phyloP scores from a whole-genome alignment of 495 filamentous ascomycete genomes.

The Lophium mytilinum region DNA sequence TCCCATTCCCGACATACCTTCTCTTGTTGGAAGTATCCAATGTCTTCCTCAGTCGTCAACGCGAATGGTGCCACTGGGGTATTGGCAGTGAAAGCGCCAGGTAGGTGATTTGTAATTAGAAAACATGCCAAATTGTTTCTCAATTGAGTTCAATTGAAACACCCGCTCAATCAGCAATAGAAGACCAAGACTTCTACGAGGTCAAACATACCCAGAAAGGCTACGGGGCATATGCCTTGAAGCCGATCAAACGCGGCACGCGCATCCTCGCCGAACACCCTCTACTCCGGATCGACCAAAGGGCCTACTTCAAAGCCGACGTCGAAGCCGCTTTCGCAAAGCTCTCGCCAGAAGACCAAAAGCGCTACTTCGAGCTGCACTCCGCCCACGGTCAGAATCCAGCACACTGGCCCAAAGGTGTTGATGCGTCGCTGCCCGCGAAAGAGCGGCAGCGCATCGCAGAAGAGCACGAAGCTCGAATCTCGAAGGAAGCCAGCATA shows the following conservation, averaged over 20 bases:
- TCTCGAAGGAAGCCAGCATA: conserved; percentile 12
- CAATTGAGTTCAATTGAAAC: too few species aligned
- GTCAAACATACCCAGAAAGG: conserved; percentile 20
- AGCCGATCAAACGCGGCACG: conserved; percentile 27
- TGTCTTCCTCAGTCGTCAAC: too few species aligned
- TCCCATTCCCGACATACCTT: too few species aligned
- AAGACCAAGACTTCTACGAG: neutral
- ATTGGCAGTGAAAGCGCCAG: too few species aligned
- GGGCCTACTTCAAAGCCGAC: conserved; percentile 33
- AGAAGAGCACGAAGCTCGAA: conserved; percentile 15
- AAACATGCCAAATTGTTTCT: too few species aligned
- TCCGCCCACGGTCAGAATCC: conserved; percentile 23
- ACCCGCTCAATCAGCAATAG: too few species aligned
- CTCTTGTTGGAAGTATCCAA: too few species aligned
- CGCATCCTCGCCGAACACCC: conserved; percentile 62
- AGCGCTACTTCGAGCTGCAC: conserved; percentile 21
- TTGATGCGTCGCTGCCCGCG: conserved; percentile 9
- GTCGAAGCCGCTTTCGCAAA: conserved; percentile 19
- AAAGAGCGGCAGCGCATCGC: conserved; percentile 15
- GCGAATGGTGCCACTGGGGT: too few species aligned
- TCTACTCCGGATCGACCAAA: conserved; percentile 52
- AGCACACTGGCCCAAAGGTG: conserved; percentile 4
- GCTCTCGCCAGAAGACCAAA: conserved; percentile 16
- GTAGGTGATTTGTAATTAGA: too few species aligned
- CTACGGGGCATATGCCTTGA: conserved; percentile 31